Evolutionary conservation across 2,329 filamentous ascomycete species (phyloP).

Genomic region (Arthroderma uncinatum): DNA sequence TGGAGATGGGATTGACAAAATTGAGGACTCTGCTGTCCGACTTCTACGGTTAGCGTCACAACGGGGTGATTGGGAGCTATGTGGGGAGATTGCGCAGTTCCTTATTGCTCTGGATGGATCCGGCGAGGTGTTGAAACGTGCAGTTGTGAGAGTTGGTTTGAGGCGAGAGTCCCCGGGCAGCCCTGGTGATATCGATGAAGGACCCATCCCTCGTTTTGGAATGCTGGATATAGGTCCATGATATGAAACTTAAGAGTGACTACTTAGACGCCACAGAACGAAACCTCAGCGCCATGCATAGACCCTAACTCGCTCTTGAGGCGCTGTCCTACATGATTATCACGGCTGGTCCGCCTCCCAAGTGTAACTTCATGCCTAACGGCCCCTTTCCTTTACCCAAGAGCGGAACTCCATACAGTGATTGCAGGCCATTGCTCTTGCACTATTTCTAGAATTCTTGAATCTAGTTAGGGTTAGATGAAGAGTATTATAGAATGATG

Average conservation of each 20-base stretch:
- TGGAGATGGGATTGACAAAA: slow-evolving; percentile 40
- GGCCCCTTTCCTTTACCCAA: too few relatives aligned
- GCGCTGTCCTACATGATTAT: too few relatives aligned
- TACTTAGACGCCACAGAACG: too few relatives aligned
- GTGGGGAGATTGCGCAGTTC: slow-evolving; percentile 90
- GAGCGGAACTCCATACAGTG: too few relatives aligned
- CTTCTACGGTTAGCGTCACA: slow-evolving; percentile 69
- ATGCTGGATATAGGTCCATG: neutral
- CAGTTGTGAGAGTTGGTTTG: slow-evolving; percentile 32
- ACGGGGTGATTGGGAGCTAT: slow-evolving; percentile 87
- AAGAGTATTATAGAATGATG: neutral
- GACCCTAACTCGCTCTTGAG: neutral
- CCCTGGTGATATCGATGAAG: neutral
- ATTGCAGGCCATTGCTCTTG: too few relatives aligned
- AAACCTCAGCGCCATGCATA: neutral
- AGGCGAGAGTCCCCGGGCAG: slow-evolving; percentile 1
- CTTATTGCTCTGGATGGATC: slow-evolving; percentile 82
- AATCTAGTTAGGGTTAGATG: too few relatives aligned
- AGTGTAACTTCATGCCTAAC: too few relatives aligned
- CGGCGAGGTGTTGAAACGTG: slow-evolving; percentile 57
- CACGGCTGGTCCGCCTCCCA: too few relatives aligned
- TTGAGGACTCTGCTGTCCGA: slow-evolving; percentile 53
- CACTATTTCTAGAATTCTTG: too few relatives aligned
- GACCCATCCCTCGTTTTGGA: neutral
- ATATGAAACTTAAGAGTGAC: neutral